Conservation (phyloP, 2,329 filamentous ascomycete species). For the Pseudogymnoascus sp. region DNA sequence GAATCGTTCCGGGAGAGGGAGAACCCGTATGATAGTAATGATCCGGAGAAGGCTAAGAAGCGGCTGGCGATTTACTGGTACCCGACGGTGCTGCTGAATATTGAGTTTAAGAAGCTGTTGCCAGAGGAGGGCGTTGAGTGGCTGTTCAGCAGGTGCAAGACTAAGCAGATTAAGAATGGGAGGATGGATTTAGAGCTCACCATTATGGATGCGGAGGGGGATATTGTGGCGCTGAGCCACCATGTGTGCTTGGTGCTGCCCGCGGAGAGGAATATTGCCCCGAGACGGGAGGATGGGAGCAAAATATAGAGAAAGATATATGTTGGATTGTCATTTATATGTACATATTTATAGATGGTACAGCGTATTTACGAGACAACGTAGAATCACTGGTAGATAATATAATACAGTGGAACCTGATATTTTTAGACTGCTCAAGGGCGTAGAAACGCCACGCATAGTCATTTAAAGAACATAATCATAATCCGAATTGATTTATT, state of each 20-base stretch:
- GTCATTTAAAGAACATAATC: too few species aligned
- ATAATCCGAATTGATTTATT: too few species aligned
- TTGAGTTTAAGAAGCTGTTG: slow-evolving; percentile 68
- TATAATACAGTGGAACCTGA: not conserved
- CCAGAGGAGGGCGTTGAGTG: slow-evolving; percentile 62
- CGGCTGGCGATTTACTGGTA: slow-evolving; percentile 30
- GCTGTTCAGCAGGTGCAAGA: slow-evolving; percentile 55
- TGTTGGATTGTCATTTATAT: not conserved
- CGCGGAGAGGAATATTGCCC: slow-evolving; percentile 48
- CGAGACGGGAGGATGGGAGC: slow-evolving; percentile 16
- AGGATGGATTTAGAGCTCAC: slow-evolving; percentile 66
- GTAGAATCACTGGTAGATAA: not conserved
- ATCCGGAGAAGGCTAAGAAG: slow-evolving; percentile 20
- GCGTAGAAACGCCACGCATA: too few species aligned
- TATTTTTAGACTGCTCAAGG: too few species aligned
- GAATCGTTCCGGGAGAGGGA: slow-evolving; percentile 38
- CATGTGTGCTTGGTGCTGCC: slow-evolving; percentile 58
- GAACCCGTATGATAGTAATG: slow-evolving; percentile 20
- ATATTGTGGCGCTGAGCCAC: slow-evolving; percentile 58
- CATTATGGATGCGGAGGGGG: slow-evolving; percentile 53
- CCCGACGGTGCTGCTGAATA: slow-evolving; percentile 58
- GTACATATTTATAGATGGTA: slow-evolving; percentile 6
- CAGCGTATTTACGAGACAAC: not conserved
- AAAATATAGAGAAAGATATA: slow-evolving; percentile 15
- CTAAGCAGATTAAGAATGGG: slow-evolving; percentile 61